phyloP scores from a whole-genome alignment of 192 early-diverging fungal genomes.

The Pecoramyces ruminantium region DNA sequence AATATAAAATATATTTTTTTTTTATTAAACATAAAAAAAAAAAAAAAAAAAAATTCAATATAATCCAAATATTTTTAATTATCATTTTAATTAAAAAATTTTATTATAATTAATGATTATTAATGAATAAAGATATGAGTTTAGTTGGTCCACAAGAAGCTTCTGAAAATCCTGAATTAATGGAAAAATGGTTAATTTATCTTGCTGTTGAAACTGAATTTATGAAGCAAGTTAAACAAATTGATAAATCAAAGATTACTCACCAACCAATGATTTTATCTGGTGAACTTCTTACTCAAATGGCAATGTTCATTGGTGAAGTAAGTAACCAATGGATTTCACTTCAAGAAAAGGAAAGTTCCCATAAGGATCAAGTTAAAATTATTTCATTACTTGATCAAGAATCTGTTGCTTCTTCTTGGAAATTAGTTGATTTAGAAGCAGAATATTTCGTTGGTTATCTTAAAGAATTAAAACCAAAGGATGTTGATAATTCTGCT shows the following conservation, averaged over 20 bases:
- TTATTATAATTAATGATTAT: no score
- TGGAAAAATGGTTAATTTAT: neutral
- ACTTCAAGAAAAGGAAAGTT: neutral
- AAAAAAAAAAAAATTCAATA: no score
- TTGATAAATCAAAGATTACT: neutral
- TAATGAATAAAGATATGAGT: neutral
- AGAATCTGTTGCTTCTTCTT: neutral
- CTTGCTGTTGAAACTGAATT: neutral
- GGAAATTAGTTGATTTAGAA: neutral
- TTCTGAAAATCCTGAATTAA: neutral
- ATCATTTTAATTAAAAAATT: no score
- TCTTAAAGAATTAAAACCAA: neutral
- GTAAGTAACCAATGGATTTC: neutral
- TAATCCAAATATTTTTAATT: no score
- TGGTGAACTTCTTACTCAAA: neutral
- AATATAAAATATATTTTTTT: no score
- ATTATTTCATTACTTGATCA: neutral
- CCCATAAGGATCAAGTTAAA: neutral
- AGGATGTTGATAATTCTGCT: neutral
- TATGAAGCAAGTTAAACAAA: neutral
- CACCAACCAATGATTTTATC: neutral
- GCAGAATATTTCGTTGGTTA: neutral
- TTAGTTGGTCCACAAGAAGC: neutral
- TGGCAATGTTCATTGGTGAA: neutral
- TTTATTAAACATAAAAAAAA: no score